A percentile compares a stretch with the other conserved stretches of the same genome.
Evolutionary conservation across 1,284 basidiomycete genomes (phyloP).

Genomic region (Bjerkandera adusta): DNA sequence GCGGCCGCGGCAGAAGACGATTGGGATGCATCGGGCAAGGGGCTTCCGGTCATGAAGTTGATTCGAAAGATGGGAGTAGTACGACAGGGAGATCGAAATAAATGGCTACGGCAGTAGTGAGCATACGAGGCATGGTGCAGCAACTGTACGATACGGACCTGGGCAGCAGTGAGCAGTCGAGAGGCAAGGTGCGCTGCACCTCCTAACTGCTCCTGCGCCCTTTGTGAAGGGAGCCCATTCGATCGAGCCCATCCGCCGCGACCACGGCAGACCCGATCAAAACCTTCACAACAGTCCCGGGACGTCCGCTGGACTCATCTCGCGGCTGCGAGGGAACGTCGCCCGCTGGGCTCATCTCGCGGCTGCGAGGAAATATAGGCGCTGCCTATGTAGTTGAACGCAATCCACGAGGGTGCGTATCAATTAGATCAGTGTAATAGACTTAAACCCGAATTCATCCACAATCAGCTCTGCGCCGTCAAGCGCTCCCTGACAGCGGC

Average conservation of each 20-base stretch:
- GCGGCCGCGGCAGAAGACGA: background rate
- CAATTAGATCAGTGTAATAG: conserved; percentile 1
- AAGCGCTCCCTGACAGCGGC: no score
- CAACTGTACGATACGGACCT: background rate
- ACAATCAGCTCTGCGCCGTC: no score
- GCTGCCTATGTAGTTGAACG: no score
- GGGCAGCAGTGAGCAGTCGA: background rate
- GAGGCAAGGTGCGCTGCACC: background rate
- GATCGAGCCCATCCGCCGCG: background rate
- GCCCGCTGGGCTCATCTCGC: background rate
- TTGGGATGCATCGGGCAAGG: background rate
- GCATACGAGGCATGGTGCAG: no score
- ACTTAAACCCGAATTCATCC: background rate
- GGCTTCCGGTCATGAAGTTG: background rate
- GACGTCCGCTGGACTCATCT: background rate
- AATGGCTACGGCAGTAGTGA: no score
- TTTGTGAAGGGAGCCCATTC: background rate
- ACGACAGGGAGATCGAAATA: background rate
- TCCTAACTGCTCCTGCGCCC: background rate
- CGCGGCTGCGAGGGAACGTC: background rate
- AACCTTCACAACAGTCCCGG: background rate
- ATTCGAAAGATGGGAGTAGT: background rate
- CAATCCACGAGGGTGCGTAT: background rate
- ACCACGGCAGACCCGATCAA: no score
- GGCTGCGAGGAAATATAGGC: no score